Percentiles rank a stretch among this genome's conserved stretches.
Conservation (phyloP, 257 asterid genomes). For the Plantago ovata region DNA sequence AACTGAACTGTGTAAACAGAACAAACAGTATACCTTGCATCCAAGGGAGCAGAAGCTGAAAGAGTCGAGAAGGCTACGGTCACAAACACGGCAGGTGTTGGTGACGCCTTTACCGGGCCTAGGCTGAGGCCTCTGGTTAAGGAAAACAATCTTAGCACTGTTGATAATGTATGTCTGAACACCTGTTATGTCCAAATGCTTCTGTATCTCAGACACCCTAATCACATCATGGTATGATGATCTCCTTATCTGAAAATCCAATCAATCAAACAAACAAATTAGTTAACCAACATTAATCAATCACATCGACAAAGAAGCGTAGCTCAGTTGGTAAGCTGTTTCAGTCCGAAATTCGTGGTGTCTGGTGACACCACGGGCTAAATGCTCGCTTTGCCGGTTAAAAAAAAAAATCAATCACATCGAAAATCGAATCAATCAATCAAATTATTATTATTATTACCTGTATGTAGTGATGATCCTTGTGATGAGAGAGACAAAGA, state of each 20-base stretch:
- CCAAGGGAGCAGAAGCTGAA: constrained; percentile 73
- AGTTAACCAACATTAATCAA: no score
- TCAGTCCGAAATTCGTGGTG: no score
- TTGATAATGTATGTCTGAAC: constrained; percentile 74
- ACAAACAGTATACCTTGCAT: constrained; percentile 53
- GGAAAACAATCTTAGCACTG: constrained; percentile 68
- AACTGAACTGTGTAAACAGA: no score
- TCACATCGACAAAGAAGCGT: no score
- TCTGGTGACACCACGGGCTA: no score
- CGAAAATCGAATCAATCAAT: not conserved
- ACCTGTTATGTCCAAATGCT: constrained; percentile 52
- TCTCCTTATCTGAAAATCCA: constrained; percentile 50
- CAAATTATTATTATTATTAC: constrained; percentile 28
- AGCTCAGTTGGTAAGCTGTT: no score
- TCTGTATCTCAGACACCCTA: constrained; percentile 67
- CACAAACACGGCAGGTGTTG: constrained; percentile 58
- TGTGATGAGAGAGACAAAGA: constrained; percentile 65
- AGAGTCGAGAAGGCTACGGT: constrained; percentile 71
- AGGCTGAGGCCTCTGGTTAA: constrained; percentile 73
- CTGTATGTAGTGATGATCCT: constrained; percentile 71
- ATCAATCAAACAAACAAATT: not conserved
- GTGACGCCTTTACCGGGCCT: constrained; percentile 63
- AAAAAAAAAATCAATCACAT: no score
- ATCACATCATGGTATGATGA: constrained; percentile 78
- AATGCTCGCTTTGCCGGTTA: no score